A percentile compares a stretch with the other conserved stretches of the same genome.
These are phyloP conservation scores for Lactarius trivialis DNA, from an alignment of 768 basidiomycete genomes.

Conservation along the genomic window DNA sequence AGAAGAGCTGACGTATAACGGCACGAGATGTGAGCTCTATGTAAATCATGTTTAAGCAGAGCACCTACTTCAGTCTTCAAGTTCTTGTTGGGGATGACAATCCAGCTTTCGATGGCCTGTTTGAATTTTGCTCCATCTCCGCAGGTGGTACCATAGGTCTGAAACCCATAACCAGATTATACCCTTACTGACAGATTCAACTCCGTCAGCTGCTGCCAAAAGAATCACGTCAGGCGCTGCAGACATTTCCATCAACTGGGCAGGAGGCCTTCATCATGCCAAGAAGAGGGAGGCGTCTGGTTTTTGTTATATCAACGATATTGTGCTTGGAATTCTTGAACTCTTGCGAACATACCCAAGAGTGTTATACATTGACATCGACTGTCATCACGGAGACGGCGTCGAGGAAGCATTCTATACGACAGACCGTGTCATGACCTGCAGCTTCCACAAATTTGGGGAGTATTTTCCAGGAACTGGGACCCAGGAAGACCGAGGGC, in stretches of 20 bases:
- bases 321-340: conserved; percentile 90
- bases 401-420: conserved; percentile 99
- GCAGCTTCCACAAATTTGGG: conserved; percentile 95
- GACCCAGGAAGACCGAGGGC: conserved; percentile 78
- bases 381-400: conserved; percentile 97
- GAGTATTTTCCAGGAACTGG: conserved; percentile 92
- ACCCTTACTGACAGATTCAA: neutral
- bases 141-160: conserved; percentile 90
- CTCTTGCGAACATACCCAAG: conserved; percentile 79
- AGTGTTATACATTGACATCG: conserved; percentile 96
- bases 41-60: neutral
- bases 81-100: conserved; percentile 85
- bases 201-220: conserved; percentile 64
- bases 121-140: conserved; percentile 95
- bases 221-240: conserved; percentile 72
- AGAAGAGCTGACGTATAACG: conserved; percentile 77
- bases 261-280: conserved; percentile 98
- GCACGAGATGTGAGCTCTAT: conserved; percentile 69
- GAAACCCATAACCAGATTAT: neutral
- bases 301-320: conserved; percentile 99
- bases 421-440: conserved; percentile 95
- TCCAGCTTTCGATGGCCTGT: conserved; percentile 92
- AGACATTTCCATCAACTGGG: conserved; percentile 91
- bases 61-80: conserved; percentile 21
- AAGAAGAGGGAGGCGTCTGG: conserved; percentile 97